Evolutionary conservation across 208 protist genomes (phyloP).

Genomic region (Crithidia fasciculata): DNA sequence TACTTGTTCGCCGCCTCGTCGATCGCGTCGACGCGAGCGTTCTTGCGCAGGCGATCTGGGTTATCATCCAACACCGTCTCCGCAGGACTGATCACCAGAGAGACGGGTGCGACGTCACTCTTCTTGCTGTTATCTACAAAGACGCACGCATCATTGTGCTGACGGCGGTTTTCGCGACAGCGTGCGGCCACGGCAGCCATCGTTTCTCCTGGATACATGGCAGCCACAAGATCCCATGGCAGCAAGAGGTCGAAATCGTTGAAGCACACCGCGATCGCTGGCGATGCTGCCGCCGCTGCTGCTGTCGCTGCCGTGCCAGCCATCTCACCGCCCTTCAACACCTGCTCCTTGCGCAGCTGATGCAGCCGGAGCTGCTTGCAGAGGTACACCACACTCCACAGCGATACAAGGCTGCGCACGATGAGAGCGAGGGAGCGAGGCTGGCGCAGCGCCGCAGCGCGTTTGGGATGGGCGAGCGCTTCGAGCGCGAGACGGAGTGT

Average conservation of each 20-base stretch:
- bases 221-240: slow-evolving; percentile 23
- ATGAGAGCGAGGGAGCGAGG: slow-evolving; percentile 26
- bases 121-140: no score
- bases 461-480: slow-evolving; percentile 21
- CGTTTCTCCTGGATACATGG: background rate
- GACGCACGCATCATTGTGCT: no score
- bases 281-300: background rate
- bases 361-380: slow-evolving; percentile 26
- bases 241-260: slow-evolving; percentile 52
- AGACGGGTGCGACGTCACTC: slow-evolving; percentile 9
- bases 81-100: slow-evolving; percentile 67
- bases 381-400: slow-evolving; percentile 33
- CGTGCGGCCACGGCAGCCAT: slow-evolving; percentile 14
- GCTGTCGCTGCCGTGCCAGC: background rate
- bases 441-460: slow-evolving; percentile 20
- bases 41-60: slow-evolving; percentile 58
- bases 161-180: background rate
- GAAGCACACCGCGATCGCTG: slow-evolving; percentile 35
- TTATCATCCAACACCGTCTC: slow-evolving; percentile 42
- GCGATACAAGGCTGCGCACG: slow-evolving; percentile 14
- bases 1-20: slow-evolving; percentile 50
- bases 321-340: slow-evolving; percentile 8
- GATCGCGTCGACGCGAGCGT: slow-evolving; percentile 70
- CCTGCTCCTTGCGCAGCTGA: slow-evolving; percentile 23
- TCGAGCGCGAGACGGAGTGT: slow-evolving; percentile 21